These are phyloP conservation scores for Fistulinella cinereoalba DNA, from an alignment of 1,284 basidiomycete species.

Conservation along the genomic window DNA sequence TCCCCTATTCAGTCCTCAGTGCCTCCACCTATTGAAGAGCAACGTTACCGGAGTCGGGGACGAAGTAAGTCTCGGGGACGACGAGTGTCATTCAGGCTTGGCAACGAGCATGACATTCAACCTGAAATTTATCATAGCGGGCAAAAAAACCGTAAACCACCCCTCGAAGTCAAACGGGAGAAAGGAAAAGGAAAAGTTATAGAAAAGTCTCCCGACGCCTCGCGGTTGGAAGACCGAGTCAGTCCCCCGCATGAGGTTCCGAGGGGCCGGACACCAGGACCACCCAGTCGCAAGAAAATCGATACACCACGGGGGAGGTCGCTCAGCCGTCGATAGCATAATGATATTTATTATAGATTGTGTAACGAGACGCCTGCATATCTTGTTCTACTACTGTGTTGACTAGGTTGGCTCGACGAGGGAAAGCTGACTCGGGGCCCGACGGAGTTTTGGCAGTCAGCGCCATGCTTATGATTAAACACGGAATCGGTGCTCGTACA, in stretches of 20 bases:
- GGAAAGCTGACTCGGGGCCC: too few relatives aligned
- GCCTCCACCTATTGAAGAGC: conserved; percentile 20
- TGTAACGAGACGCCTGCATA: conserved; percentile 11
- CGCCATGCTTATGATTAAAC: too few relatives aligned
- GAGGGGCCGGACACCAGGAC: conserved; percentile 30
- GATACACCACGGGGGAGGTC: conserved; percentile 22
- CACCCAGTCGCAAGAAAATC: conserved; percentile 18
- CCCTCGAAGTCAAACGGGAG: conserved; percentile 13
- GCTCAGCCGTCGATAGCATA: conserved; percentile 22
- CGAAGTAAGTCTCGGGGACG: conserved; percentile 27
- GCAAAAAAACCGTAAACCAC: conserved; percentile 11
- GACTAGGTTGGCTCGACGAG: too few relatives aligned
- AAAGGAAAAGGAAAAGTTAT: conserved; percentile 14
- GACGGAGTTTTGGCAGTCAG: too few relatives aligned
- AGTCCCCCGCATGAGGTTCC: conserved; percentile 8
- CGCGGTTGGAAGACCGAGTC: conserved; percentile 15
- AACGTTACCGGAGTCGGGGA: conserved; percentile 14
- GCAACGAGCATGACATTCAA: conserved; percentile 10
- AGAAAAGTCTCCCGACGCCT: conserved; percentile 2
- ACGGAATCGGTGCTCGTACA: too few relatives aligned
- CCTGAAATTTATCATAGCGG: conserved; percentile 4
- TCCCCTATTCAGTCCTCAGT: conserved; percentile 23
- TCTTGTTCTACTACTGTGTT: too few relatives aligned
- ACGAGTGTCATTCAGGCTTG: conserved; percentile 31
- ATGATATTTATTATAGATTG: conserved; percentile 7